These are phyloP conservation scores for Fusarium secorum DNA, from an alignment of 2,329 filamentous ascomycete species.

Conservation along the genomic window DNA sequence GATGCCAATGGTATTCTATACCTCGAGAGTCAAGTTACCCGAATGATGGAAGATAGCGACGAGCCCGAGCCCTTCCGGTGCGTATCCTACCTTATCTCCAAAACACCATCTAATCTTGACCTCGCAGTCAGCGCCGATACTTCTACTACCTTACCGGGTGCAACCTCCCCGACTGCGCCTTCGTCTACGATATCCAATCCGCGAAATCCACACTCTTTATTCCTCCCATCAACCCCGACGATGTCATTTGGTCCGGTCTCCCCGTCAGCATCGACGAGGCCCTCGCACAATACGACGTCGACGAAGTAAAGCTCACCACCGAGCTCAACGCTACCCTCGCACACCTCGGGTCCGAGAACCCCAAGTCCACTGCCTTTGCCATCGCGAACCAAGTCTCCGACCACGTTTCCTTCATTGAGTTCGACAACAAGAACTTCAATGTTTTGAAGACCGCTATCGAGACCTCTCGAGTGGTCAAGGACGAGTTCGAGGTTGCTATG, in stretches of 20 bases:
- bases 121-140: conserved; percentile 78
- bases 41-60: conserved; percentile 89
- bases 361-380: conserved; percentile 68
- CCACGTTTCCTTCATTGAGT: conserved; percentile 74
- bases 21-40: conserved; percentile 83
- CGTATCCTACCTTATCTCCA: not conserved
- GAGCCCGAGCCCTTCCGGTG: conserved; percentile 82
- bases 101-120: not conserved
- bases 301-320: conserved; percentile 75
- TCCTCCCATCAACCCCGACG: conserved; percentile 85
- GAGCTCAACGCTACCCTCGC: conserved; percentile 80
- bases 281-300: conserved; percentile 78
- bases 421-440: conserved; percentile 68
- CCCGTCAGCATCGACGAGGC: conserved; percentile 82
- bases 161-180: conserved; percentile 78
- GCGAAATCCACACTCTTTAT: conserved; percentile 86
- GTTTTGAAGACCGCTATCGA: conserved; percentile 71
- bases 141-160: conserved; percentile 96
- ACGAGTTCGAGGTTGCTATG: conserved; percentile 76
- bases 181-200: conserved; percentile 80
- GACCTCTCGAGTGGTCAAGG: conserved; percentile 73
- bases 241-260: conserved; percentile 92
- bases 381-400: conserved; percentile 82
- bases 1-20: conserved; percentile 78
- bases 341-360: conserved; percentile 52